phyloP scores from a whole-genome alignment of 2,329 filamentous ascomycete genomes.

The Penicillium paneum region DNA sequence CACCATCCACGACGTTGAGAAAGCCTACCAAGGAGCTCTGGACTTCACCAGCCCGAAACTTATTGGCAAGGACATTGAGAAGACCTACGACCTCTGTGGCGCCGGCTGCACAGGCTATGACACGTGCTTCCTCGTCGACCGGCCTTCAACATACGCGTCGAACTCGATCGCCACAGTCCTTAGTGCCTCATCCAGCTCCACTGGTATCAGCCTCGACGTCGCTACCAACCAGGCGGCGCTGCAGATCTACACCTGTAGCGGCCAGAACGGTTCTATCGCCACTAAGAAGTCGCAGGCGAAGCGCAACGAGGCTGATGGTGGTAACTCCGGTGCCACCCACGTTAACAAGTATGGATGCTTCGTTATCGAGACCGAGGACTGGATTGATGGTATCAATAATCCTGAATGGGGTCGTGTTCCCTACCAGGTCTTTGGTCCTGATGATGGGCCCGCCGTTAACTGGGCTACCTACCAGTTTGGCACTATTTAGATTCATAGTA shows the following conservation, averaged over 20 bases:
- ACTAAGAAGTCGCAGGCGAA: constrained; percentile 44
- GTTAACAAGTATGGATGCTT: constrained; percentile 72
- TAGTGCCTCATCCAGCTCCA: constrained; percentile 62
- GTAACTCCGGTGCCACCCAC: constrained; percentile 45
- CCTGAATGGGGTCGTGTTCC: constrained; percentile 72
- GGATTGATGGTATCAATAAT: constrained; percentile 90
- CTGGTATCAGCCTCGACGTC: constrained; percentile 79
- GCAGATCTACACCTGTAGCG: constrained; percentile 82
- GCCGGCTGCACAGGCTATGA: constrained; percentile 81
- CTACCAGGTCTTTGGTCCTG: constrained; percentile 43
- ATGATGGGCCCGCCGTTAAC: constrained; percentile 41
- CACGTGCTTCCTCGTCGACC: constrained; percentile 51
- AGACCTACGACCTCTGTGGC: constrained; percentile 71
- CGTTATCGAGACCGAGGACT: constrained; percentile 89
- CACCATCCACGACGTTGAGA: constrained; percentile 70
- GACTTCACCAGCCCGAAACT: constrained; percentile 76
- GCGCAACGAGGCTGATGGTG: constrained; percentile 54
- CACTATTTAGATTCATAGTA: constrained; percentile 28
- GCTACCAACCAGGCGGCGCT: constrained; percentile 81
- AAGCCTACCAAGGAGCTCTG: constrained; percentile 54
- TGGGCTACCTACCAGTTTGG: constrained; percentile 47
- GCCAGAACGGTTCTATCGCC: constrained; percentile 63
- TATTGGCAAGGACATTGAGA: constrained; percentile 66
- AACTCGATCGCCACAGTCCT: constrained; percentile 50
- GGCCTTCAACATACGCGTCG: constrained; percentile 34